A percentile compares a stretch with the other conserved stretches of the same genome.
These are phyloP conservation scores for Massariosphaeria phaeospora DNA, from an alignment of 495 filamentous ascomycete species.

Conservation along the genomic window DNA sequence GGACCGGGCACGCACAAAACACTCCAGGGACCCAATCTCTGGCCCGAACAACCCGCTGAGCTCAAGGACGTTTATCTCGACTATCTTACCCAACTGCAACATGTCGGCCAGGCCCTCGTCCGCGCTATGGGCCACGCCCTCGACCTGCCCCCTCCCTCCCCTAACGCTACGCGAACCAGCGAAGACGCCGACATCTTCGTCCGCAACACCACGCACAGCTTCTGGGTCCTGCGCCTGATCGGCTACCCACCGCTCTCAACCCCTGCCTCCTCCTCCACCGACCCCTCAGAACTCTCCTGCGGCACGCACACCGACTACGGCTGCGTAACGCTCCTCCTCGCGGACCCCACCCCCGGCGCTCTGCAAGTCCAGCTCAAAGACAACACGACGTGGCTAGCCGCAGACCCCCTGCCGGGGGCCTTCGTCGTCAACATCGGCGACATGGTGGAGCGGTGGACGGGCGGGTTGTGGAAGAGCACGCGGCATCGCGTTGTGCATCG, in stretches of 20 bases:
- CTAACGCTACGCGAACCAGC: not conserved
- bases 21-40: constrained; percentile 36
- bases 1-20: constrained; percentile 13
- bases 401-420: constrained; percentile 38
- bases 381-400: constrained; percentile 37
- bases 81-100: constrained; percentile 28
- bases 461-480: constrained; percentile 42
- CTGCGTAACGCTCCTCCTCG: constrained; percentile 41
- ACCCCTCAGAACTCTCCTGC: constrained; percentile 30
- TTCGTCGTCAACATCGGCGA: constrained; percentile 47
- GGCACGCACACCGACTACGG: constrained; percentile 42
- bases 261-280: not conserved
- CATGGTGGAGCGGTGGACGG: constrained; percentile 45
- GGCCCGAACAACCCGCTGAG: constrained; percentile 29
- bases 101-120: constrained; percentile 29
- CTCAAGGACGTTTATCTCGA: constrained; percentile 27
- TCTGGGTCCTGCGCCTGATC: constrained; percentile 39
- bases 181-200: constrained; percentile 33
- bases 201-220: constrained; percentile 22
- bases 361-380: constrained; percentile 37
- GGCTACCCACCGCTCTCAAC: constrained; percentile 29
- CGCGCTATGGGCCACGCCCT: constrained; percentile 34
- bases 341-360: constrained; percentile 37
- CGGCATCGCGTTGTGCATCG: constrained; percentile 42
- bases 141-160: constrained; percentile 12